Evolutionary conservation across 192 early-diverging fungal species (phyloP).

Genomic region (Backusella morwellensis): DNA sequence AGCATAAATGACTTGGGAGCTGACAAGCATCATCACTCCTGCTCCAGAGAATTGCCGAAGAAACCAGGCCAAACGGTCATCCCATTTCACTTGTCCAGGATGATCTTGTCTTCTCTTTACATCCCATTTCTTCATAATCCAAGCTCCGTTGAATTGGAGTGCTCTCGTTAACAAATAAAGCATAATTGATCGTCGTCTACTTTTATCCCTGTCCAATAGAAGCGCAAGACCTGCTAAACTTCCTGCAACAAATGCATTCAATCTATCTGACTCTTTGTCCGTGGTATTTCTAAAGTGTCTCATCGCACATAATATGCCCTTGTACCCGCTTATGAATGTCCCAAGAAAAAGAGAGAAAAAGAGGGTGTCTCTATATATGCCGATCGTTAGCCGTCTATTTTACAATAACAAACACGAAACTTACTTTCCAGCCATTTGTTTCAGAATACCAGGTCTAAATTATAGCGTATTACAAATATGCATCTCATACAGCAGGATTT

Average conservation of each 20-base stretch:
- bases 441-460: constrained; percentile 42
- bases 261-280: constrained; percentile 45
- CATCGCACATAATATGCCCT: constrained; percentile 60
- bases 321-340: constrained; percentile 61
- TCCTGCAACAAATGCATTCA: constrained; percentile 67
- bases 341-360: constrained; percentile 67
- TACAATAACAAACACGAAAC: neutral
- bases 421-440: constrained; percentile 46
- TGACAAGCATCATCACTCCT: constrained; percentile 46
- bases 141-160: constrained; percentile 59
- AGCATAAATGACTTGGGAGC: constrained; percentile 46
- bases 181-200: constrained; percentile 60
- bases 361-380: constrained; percentile 50
- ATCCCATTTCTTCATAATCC: constrained; percentile 60
- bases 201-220: constrained; percentile 55
- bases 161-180: constrained; percentile 64
- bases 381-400: neutral
- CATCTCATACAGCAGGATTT: neutral
- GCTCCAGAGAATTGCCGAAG: constrained; percentile 38
- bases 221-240: constrained; percentile 59
- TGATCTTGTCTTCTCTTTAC: constrained; percentile 31
- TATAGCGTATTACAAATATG: neutral
- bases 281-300: constrained; percentile 41
- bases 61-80: constrained; percentile 46
- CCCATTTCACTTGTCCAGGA: constrained; percentile 35